Percentiles rank a stretch among this genome's conserved stretches.
phyloP scores from a whole-genome alignment of 2,329 filamentous ascomycete genomes.

The Microascus cirrosus region DNA sequence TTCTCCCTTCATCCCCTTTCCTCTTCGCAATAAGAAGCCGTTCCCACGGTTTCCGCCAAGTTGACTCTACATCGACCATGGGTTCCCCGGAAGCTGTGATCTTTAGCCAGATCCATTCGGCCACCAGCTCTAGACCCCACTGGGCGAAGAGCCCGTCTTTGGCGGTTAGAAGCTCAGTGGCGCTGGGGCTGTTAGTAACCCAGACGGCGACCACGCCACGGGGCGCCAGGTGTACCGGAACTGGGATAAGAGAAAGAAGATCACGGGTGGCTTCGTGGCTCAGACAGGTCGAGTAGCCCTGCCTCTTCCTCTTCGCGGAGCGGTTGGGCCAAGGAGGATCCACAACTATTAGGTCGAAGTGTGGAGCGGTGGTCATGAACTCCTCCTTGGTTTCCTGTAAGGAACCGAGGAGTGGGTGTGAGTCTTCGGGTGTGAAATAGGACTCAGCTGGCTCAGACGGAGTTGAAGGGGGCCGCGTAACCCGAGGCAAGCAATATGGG shows the following conservation, averaged over 20 bases:
- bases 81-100: slow-evolving; percentile 54
- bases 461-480: background rate
- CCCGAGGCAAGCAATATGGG: slow-evolving; percentile 34
- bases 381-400: slow-evolving; percentile 26
- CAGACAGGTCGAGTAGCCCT: slow-evolving; percentile 35
- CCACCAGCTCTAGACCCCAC: slow-evolving; percentile 54
- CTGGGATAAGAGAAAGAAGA: slow-evolving; percentile 43
- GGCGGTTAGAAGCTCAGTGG: slow-evolving; percentile 41
- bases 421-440: background rate
- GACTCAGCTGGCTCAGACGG: background rate
- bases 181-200: slow-evolving; percentile 62
- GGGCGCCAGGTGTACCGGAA: slow-evolving; percentile 39
- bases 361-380: slow-evolving; percentile 31
- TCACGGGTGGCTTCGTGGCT: slow-evolving; percentile 31
- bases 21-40: slow-evolving; percentile 51
- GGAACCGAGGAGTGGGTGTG: slow-evolving; percentile 29
- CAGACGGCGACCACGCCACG: slow-evolving; percentile 58
- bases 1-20: slow-evolving; percentile 16
- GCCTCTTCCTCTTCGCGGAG: slow-evolving; percentile 51
- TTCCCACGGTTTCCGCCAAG: slow-evolving; percentile 70
- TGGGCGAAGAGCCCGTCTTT: slow-evolving; percentile 47
- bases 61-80: slow-evolving; percentile 45
- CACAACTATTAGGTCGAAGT: slow-evolving; percentile 58
- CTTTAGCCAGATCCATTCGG: slow-evolving; percentile 76
- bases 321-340: slow-evolving; percentile 78